phyloP scores from a whole-genome alignment of 176 grass and related monocot genomes.

The Musa acuminata region DNA sequence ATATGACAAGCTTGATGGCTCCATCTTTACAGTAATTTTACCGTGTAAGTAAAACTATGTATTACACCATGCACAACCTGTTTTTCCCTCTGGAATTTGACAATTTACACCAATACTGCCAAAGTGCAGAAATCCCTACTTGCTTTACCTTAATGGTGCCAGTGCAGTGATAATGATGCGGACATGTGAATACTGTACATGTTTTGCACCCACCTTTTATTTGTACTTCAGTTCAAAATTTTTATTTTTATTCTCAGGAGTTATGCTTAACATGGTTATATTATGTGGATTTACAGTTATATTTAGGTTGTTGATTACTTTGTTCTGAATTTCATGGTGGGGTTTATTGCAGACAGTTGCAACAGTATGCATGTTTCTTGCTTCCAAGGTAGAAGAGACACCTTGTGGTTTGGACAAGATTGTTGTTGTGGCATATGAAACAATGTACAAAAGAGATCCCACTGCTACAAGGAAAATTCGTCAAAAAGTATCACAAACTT shows the following conservation, averaged over 20 bases:
- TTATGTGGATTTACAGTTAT: background rate
- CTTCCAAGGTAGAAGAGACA: conserved; percentile 65
- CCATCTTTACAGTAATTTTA: conserved; percentile 23
- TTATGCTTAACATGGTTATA: background rate
- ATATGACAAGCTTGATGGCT: conserved; percentile 32
- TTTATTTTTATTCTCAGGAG: background rate
- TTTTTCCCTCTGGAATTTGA: conserved; percentile 4
- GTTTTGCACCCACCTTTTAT: background rate
- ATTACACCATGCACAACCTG: conserved; percentile 5
- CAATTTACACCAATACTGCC: background rate
- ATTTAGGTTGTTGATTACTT: background rate
- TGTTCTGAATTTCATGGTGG: conserved; percentile 5
- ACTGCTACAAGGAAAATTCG: conserved; percentile 29
- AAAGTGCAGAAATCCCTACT: background rate
- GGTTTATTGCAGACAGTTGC: conserved; percentile 44
- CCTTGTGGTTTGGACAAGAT: conserved; percentile 44
- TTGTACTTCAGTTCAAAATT: background rate
- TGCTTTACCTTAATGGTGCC: conserved; percentile 1
- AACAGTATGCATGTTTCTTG: conserved; percentile 65
- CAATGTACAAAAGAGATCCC: conserved; percentile 37
- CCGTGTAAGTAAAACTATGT: conserved; percentile 20
- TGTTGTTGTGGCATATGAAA: conserved; percentile 42
- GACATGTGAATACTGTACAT: background rate
- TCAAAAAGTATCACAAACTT: conserved; percentile 28
- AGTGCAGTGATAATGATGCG: background rate